phyloP scores from a whole-genome alignment of 208 protist species.

The Wallacemonas sp. region DNA sequence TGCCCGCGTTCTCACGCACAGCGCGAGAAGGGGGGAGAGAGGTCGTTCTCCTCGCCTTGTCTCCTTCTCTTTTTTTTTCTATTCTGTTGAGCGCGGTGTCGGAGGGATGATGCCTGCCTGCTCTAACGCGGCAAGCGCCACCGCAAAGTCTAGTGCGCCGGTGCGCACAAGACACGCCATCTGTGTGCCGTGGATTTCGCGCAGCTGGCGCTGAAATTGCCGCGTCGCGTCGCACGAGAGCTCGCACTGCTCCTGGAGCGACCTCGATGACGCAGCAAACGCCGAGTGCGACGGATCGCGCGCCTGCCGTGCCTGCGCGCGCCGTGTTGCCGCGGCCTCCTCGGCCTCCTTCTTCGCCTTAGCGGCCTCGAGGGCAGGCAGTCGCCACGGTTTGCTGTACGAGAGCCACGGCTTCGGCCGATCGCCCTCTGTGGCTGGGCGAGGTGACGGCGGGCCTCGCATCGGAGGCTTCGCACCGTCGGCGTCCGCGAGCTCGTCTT shows the following conservation, averaged over 20 bases:
- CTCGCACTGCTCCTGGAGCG: conserved; percentile 30
- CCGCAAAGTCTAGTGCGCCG: conserved; percentile 17
- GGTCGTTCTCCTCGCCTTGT: too few relatives aligned
- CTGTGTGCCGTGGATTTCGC: conserved; percentile 13
- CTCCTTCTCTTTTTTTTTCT: neutral
- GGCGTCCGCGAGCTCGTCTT: neutral
- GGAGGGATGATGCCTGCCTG: conserved; percentile 12
- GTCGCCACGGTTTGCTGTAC: conserved; percentile 66
- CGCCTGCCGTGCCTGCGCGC: conserved; percentile 18
- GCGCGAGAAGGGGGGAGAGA: too few relatives aligned
- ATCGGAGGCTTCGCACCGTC: neutral
- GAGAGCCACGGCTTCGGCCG: conserved; percentile 56
- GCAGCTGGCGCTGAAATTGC: conserved; percentile 26
- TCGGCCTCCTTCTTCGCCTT: conserved; percentile 38
- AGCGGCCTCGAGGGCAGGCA: conserved; percentile 34
- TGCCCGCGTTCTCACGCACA: too few relatives aligned
- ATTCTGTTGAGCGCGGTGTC: conserved; percentile 8
- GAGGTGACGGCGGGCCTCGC: conserved; percentile 7
- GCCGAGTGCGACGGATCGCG: conserved; percentile 31
- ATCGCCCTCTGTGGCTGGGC: neutral
- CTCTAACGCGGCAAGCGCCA: neutral
- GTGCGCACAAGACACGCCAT: neutral
- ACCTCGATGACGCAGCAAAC: conserved; percentile 19
- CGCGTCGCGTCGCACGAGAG: conserved; percentile 18
- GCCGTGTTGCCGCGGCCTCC: conserved; percentile 24